Evolutionary conservation across 2,329 filamentous ascomycete genomes (phyloP).

Genomic region (Ophiocordyceps australis): DNA sequence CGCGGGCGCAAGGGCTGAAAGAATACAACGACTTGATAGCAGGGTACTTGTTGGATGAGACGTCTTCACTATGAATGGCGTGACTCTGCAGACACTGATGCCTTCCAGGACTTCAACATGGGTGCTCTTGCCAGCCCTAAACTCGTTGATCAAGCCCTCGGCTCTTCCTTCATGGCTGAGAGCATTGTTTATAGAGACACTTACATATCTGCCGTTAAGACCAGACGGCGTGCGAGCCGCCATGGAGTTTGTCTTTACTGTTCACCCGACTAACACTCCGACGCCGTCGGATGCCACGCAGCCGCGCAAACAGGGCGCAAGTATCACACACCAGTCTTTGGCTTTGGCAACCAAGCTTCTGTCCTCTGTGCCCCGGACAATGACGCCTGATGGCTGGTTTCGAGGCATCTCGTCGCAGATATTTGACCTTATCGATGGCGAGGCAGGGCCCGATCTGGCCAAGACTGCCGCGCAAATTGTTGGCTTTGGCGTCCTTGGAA

Average conservation of each 20-base stretch:
- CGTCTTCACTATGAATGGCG: too few relatives aligned
- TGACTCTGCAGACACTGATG: slow-evolving; percentile 1
- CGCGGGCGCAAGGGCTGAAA: slow-evolving; percentile 13
- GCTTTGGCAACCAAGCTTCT: slow-evolving; percentile 43
- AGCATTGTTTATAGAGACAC: slow-evolving; percentile 31
- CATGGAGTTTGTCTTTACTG: slow-evolving; percentile 53
- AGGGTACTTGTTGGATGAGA: too few relatives aligned
- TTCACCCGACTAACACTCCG: slow-evolving; percentile 36
- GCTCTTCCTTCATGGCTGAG: slow-evolving; percentile 42
- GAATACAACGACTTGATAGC: slow-evolving; percentile 29
- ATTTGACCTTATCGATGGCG: slow-evolving; percentile 40
- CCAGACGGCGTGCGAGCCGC: slow-evolving; percentile 46
- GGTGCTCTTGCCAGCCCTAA: slow-evolving; percentile 41
- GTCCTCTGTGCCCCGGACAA: slow-evolving; percentile 35
- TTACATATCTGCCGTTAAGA: slow-evolving; percentile 43
- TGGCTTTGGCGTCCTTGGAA: slow-evolving; percentile 45
- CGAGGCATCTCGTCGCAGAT: slow-evolving; percentile 41
- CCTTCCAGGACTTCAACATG: slow-evolving; percentile 19
- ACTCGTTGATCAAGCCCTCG: slow-evolving; percentile 43
- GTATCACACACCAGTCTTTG: slow-evolving; percentile 51
- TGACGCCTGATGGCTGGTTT: slow-evolving; percentile 41
- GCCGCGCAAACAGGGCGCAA: slow-evolving; percentile 37
- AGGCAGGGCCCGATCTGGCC: slow-evolving; percentile 14
- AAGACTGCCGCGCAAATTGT: slow-evolving; percentile 18
- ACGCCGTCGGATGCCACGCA: slow-evolving; percentile 18